Percentiles rank a stretch among this genome's conserved stretches.
phyloP scores from a whole-genome alignment of 202 grass and related monocot species.

The Brachypodium distachyon region DNA sequence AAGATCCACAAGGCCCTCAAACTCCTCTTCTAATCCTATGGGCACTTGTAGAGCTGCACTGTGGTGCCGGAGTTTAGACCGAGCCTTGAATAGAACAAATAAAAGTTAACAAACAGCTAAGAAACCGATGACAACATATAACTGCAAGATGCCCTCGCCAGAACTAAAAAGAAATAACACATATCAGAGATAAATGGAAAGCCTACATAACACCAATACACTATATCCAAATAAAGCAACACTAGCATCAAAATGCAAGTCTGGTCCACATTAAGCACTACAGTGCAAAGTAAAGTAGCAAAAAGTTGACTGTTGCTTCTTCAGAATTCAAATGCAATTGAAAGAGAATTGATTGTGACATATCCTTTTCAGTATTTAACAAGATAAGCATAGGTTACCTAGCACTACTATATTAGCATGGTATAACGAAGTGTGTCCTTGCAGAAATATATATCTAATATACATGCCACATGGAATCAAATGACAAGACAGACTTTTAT shows the following conservation, averaged over 20 bases:
- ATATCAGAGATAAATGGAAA: background rate
- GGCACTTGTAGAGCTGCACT: constrained; percentile 93
- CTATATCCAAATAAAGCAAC: background rate
- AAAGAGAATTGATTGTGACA: background rate
- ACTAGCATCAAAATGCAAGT: background rate
- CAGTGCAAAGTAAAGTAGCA: constrained; percentile 9
- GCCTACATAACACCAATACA: background rate
- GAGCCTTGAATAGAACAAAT: constrained; percentile 49
- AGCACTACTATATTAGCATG: background rate
- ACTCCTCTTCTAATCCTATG: constrained; percentile 97
- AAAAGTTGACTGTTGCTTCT: background rate
- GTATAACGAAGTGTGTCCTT: background rate
- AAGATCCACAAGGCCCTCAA: constrained; percentile 93
- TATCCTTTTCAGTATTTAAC: background rate
- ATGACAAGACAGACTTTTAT: background rate
- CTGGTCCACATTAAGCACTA: background rate
- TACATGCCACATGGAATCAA: background rate
- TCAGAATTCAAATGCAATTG: background rate
- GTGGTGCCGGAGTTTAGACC: constrained; percentile 86
- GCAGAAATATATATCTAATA: background rate
- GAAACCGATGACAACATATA: constrained; percentile 11
- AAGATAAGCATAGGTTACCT: background rate
- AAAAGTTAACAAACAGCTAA: constrained; percentile 14
- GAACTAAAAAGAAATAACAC: background rate
- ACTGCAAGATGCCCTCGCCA: background rate